phyloP scores from a whole-genome alignment of 192 early-diverging fungal species.

The Backusella tuberculispora region DNA sequence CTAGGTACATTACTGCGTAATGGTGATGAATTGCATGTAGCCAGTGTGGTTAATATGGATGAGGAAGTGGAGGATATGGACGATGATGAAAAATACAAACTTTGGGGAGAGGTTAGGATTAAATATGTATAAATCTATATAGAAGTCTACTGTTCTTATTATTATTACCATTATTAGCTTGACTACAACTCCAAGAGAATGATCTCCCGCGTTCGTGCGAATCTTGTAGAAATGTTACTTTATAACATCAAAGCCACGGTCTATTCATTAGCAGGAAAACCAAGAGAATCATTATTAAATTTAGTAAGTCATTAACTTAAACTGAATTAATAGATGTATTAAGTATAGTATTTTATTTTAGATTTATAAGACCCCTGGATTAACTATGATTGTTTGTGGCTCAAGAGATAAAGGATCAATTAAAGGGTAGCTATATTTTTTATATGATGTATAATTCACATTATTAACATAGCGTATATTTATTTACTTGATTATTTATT shows the following conservation, averaged over 20 bases:
- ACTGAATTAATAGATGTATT: not conserved
- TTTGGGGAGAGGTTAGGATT: slow-evolving; percentile 24
- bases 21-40: slow-evolving; percentile 54
- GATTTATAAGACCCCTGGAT: slow-evolving; percentile 26
- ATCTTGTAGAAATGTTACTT: slow-evolving; percentile 38
- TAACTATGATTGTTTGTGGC: slow-evolving; percentile 56
- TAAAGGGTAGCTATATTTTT: slow-evolving; percentile 45
- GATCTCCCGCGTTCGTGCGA: slow-evolving; percentile 34
- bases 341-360: not conserved
- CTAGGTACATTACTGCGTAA: slow-evolving; percentile 54
- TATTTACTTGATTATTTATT: not conserved
- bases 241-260: slow-evolving; percentile 40
- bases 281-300: slow-evolving; percentile 33
- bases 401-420: slow-evolving; percentile 53
- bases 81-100: slow-evolving; percentile 27
- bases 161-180: slow-evolving; percentile 24
- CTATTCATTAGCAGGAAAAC: slow-evolving; percentile 37
- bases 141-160: not conserved
- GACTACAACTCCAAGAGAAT: slow-evolving; percentile 38
- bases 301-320: slow-evolving; percentile 22
- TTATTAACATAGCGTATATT: not conserved
- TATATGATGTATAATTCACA: not conserved
- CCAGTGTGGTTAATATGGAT: slow-evolving; percentile 49
- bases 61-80: slow-evolving; percentile 31
- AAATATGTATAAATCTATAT: not conserved